A percentile compares a stretch with the other conserved stretches of the same genome.
phyloP scores from a whole-genome alignment of 2,329 filamentous ascomycete species.

The Didymella pinodella region DNA sequence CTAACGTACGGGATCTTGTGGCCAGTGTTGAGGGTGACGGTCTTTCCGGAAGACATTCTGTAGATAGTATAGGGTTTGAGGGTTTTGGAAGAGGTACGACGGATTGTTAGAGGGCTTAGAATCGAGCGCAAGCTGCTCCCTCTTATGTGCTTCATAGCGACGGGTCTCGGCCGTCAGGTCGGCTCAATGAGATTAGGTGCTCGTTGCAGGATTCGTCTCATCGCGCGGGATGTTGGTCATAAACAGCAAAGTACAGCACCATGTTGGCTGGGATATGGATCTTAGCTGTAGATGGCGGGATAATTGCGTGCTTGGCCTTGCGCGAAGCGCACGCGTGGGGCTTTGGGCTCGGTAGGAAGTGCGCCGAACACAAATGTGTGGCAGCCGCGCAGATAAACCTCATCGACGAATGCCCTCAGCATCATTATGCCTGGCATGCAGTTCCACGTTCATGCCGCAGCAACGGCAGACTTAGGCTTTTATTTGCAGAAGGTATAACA shows the following conservation, averaged over 20 bases:
- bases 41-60: conserved; percentile 49
- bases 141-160: conserved; percentile 28
- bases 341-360: conserved; percentile 25
- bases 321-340: conserved; percentile 24
- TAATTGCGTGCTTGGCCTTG: conserved; percentile 29
- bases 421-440: too few relatives aligned
- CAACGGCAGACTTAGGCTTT: too few relatives aligned
- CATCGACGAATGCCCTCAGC: too few relatives aligned
- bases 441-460: too few relatives aligned
- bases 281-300: conserved; percentile 31
- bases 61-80: conserved; percentile 15
- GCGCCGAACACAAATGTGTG: conserved; percentile 24
- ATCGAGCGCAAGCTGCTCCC: conserved; percentile 16
- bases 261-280: conserved; percentile 24
- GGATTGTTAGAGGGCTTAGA: conserved; percentile 1
- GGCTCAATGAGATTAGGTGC: conserved; percentile 22
- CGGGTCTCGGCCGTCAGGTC: conserved; percentile 18
- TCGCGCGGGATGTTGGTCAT: conserved; percentile 23
- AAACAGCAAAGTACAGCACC: conserved; percentile 27
- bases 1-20: conserved; percentile 56
- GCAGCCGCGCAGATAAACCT: background rate
- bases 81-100: background rate
- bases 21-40: conserved; percentile 43
- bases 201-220: conserved; percentile 27
- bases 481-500: too few relatives aligned